Evolutionary conservation across 106 monocot species (phyloP).

Genomic region (Gastrodia elata): DNA sequence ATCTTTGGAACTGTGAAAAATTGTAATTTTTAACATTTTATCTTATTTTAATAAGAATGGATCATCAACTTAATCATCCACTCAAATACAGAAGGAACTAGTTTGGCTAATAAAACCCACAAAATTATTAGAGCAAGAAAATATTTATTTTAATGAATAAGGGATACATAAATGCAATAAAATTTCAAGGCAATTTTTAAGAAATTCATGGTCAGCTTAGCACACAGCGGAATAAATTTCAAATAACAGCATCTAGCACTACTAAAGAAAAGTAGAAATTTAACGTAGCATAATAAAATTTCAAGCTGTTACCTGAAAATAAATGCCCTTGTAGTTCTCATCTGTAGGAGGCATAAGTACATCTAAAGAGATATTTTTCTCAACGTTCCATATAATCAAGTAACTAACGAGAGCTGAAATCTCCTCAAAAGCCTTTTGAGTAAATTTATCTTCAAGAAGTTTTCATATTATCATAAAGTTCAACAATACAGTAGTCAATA

Average conservation of each 20-base stretch:
- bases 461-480: neutral
- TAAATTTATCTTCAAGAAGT: conserved; percentile 42
- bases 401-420: conserved; percentile 63
- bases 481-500: neutral
- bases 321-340: conserved; percentile 44
- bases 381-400: conserved; percentile 69
- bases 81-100: neutral
- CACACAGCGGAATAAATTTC: neutral
- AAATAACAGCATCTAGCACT: neutral
- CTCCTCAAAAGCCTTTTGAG: conserved; percentile 80
- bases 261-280: neutral
- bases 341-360: conserved; percentile 88
- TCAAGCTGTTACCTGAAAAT: conserved; percentile 58
- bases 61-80: too few relatives aligned
- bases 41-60: too few relatives aligned
- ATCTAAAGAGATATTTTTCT: conserved; percentile 59
- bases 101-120: neutral
- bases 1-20: too few relatives aligned
- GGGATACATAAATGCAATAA: neutral
- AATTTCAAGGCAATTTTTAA: neutral
- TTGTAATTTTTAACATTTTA: too few relatives aligned
- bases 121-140: neutral
- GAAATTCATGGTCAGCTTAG: neutral
- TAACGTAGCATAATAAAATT: neutral
- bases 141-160: neutral